Percentiles rank a stretch among this genome's conserved stretches.
Evolutionary conservation across 2,329 filamentous ascomycete species (phyloP).

Genomic region (Scedosporium apiospermum): DNA sequence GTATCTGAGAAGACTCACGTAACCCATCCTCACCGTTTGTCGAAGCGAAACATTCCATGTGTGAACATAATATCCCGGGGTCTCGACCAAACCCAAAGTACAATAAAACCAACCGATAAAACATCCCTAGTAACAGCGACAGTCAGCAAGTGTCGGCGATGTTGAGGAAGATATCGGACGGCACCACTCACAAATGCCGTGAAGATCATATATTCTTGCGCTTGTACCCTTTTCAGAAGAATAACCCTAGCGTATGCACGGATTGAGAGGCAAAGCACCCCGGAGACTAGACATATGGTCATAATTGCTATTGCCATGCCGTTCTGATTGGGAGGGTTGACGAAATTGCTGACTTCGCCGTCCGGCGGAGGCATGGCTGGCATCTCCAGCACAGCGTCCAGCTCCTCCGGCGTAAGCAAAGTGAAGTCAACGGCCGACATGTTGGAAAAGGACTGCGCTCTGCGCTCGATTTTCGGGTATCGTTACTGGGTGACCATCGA

Average conservation of each 20-base stretch:
- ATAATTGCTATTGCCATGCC: constrained; percentile 7
- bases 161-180: neutral
- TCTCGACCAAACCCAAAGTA: neutral
- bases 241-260: constrained; percentile 8
- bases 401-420: constrained; percentile 1
- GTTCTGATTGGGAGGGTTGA: constrained; percentile 10
- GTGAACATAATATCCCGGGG: constrained; percentile 6
- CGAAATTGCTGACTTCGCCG: constrained; percentile 6
- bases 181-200: neutral
- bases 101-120: constrained; percentile 1
- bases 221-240: constrained; percentile 3
- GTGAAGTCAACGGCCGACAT: neutral
- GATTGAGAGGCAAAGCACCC: constrained; percentile 6
- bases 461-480: neutral
- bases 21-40: constrained; percentile 1
- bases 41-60: constrained; percentile 7
- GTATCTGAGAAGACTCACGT: neutral
- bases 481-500: neutral
- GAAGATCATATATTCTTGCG: constrained; percentile 7
- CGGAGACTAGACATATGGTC: constrained; percentile 4
- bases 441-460: neutral
- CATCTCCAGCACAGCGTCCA: constrained; percentile 7
- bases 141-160: neutral
- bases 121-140: neutral
- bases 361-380: constrained; percentile 9